Evolutionary conservation across 495 filamentous ascomycete genomes (phyloP).

Genomic region (Xylaria intraflava): DNA sequence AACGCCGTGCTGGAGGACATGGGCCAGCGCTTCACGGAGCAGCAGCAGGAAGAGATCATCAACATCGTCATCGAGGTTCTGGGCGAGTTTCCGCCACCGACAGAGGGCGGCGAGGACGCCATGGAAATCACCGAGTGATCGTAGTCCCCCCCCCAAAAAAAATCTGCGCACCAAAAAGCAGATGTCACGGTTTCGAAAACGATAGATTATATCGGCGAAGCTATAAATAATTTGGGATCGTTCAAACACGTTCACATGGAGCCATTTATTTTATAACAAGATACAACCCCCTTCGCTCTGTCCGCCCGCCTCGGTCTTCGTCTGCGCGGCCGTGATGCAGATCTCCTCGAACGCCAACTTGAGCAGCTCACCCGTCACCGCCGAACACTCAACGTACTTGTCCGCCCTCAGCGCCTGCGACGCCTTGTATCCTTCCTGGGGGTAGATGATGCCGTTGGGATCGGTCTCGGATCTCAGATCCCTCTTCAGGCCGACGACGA

Average conservation of each 20-base stretch:
- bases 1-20: constrained; percentile 40
- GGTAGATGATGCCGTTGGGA: constrained; percentile 62
- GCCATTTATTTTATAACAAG: constrained; percentile 24
- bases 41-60: constrained; percentile 37
- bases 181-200: background rate
- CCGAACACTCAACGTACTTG: constrained; percentile 86
- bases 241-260: background rate
- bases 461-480: constrained; percentile 62
- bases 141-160: too few species aligned
- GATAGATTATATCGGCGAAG: background rate
- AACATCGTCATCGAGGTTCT: constrained; percentile 37
- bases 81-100: constrained; percentile 26
- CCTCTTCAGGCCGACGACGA: constrained; percentile 75
- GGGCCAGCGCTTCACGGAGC: constrained; percentile 37
- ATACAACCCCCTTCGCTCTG: constrained; percentile 40
- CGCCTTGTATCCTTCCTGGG: constrained; percentile 64
- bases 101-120: constrained; percentile 17
- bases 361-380: constrained; percentile 75
- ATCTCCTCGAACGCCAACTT: constrained; percentile 69
- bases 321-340: constrained; percentile 61
- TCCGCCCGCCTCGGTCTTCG: constrained; percentile 40
- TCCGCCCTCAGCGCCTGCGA: constrained; percentile 80
- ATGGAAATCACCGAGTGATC: constrained; percentile 27
- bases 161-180: too few species aligned
- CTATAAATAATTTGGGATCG: too few species aligned